A percentile compares a stretch with the other conserved stretches of the same genome.
Evolutionary conservation across 176 grass and related monocot species (phyloP).

Genomic region (Puccinellia tenuiflora): DNA sequence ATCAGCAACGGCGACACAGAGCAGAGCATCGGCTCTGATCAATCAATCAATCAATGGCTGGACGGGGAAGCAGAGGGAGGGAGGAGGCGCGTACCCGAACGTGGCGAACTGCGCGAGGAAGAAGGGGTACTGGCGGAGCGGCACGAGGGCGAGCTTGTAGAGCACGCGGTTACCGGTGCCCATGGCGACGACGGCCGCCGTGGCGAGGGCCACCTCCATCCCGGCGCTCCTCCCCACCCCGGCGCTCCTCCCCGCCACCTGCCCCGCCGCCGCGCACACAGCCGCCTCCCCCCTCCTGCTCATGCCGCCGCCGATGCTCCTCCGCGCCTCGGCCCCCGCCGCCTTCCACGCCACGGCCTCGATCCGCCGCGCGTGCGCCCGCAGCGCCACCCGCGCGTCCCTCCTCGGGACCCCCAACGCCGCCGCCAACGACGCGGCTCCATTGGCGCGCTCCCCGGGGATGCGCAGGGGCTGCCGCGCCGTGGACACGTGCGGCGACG

Average conservation of each 20-base stretch:
- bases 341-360: background rate
- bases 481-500: constrained; percentile 15
- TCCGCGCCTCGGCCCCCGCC: background rate
- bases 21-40: background rate
- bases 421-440: background rate
- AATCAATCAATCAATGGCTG: background rate
- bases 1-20: constrained; percentile 6
- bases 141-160: constrained; percentile 96
- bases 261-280: constrained; percentile 34
- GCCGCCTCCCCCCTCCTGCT: background rate
- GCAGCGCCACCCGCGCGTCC: background rate
- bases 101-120: constrained; percentile 97
- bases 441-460: background rate
- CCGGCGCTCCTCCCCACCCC: constrained; percentile 26
- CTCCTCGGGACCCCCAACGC: background rate
- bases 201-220: constrained; percentile 42
- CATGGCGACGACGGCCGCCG: constrained; percentile 47
- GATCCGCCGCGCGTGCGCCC: constrained; percentile 16
- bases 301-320: too few relatives aligned
- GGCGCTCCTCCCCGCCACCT: constrained; percentile 35
- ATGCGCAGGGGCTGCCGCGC: too few relatives aligned
- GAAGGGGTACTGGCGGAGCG: constrained; percentile 89
- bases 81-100: constrained; percentile 51
- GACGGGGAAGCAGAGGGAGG: background rate
- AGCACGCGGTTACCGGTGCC: constrained; percentile 83